phyloP scores from a whole-genome alignment of 2,329 filamentous ascomycete genomes.

The Diaporthe sp. region DNA sequence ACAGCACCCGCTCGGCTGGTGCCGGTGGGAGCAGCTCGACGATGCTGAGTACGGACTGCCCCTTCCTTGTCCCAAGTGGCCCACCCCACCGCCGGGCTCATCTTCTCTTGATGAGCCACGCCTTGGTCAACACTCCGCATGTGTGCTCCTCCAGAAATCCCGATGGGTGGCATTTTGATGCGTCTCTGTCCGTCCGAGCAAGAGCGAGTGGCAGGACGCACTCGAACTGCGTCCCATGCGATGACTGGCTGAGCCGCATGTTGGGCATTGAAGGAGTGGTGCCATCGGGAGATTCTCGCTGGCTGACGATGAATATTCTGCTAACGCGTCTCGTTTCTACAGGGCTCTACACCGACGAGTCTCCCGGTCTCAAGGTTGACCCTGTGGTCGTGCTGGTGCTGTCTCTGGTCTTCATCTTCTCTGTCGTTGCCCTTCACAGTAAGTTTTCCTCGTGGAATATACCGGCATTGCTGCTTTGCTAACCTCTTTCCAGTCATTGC shows the following conservation, averaged over 20 bases:
- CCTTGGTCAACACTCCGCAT: neutral
- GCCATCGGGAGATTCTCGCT: neutral
- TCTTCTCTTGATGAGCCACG: neutral
- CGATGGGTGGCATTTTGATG: neutral
- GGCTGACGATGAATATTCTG: neutral
- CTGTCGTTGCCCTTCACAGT: constrained; percentile 97
- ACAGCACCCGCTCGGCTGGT: constrained; percentile 91
- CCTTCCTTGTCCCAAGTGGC: too few relatives aligned
- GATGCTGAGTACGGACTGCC: constrained; percentile 84
- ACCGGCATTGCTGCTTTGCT: constrained; percentile 26
- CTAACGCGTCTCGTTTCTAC: constrained; percentile 19
- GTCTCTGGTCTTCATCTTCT: constrained; percentile 98
- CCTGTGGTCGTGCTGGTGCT: constrained; percentile 97
- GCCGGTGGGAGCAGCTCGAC: constrained; percentile 97
- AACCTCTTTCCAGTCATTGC: constrained; percentile 78
- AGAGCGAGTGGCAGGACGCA: neutral
- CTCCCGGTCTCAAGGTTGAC: constrained; percentile 95
- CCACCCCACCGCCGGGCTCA: neutral
- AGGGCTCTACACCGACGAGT: constrained; percentile 98
- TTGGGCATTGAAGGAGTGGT: neutral
- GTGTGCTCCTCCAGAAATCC: neutral
- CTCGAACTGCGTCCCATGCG: neutral
- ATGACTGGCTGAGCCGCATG: neutral
- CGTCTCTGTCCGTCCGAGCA: neutral
- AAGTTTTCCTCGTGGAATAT: constrained; percentile 52